Evolutionary conservation across 495 filamentous ascomycete genomes (phyloP).

Genomic region (Stereocaulon alpinum): DNA sequence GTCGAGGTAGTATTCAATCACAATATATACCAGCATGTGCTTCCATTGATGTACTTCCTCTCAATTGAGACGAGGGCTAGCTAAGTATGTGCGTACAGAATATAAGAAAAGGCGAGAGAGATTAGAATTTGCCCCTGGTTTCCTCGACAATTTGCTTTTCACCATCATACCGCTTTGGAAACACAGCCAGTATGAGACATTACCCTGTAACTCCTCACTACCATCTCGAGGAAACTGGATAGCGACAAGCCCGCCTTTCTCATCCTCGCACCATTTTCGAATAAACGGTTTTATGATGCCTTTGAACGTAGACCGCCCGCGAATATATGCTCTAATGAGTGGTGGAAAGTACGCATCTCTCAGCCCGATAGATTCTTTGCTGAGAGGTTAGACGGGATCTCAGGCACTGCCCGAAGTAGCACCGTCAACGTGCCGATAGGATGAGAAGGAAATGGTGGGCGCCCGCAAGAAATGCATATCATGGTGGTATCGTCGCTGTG

Average conservation of each 20-base stretch:
- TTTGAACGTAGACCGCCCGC: background rate
- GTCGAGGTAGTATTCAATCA: background rate
- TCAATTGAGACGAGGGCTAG: no score
- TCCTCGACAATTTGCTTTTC: no score
- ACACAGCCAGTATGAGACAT: no score
- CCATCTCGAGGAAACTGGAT: no score
- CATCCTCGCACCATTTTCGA: background rate
- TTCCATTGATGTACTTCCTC: background rate
- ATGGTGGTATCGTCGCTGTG: conserved; percentile 1
- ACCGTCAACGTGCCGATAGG: no score
- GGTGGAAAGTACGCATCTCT: no score
- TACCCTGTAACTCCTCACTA: no score
- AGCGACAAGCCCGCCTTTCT: no score
- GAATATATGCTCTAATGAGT: no score
- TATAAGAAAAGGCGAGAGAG: background rate
- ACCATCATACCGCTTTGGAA: background rate
- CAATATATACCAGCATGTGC: background rate
- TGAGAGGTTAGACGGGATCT: background rate
- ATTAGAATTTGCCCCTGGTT: no score
- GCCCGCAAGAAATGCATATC: background rate
- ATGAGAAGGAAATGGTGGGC: background rate
- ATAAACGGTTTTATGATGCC: background rate
- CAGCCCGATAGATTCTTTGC: background rate
- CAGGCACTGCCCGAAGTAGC: background rate
- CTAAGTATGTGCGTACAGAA: background rate